Evolutionary conservation across 108 stramenopile species (phyloP).

Genomic region (Skeletonema potamos): DNA sequence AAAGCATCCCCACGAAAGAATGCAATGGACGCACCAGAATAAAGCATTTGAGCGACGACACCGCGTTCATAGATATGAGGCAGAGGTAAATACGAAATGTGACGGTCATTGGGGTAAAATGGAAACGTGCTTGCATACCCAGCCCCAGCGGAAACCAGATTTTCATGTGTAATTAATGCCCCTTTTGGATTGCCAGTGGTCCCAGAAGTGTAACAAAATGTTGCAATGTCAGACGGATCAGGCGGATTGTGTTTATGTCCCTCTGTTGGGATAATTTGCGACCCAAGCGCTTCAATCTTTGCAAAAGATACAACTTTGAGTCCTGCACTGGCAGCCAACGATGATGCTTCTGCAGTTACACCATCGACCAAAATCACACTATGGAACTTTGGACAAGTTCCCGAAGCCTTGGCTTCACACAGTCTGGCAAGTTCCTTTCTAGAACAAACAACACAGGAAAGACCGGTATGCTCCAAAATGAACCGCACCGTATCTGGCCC

Average conservation of each 20-base stretch:
- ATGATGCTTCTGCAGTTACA: constrained; percentile 57
- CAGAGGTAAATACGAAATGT: constrained; percentile 94
- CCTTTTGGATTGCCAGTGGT: constrained; percentile 88
- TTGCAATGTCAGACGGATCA: constrained; percentile 68
- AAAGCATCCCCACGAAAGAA: constrained; percentile 87
- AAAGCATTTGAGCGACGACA: constrained; percentile 60
- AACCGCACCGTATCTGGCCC: constrained; percentile 89
- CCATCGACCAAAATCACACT: constrained; percentile 72
- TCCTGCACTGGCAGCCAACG: constrained; percentile 55
- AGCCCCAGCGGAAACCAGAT: constrained; percentile 70
- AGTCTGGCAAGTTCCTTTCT: constrained; percentile 66
- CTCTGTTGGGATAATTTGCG: constrained; percentile 63
- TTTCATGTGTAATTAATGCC: constrained; percentile 88
- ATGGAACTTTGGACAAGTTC: constrained; percentile 50
- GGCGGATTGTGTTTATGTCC: constrained; percentile 65
- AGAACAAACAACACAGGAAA: constrained; percentile 80
- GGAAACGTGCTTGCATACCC: constrained; percentile 39
- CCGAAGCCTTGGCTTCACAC: constrained; percentile 68
- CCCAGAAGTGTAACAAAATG: constrained; percentile 68
- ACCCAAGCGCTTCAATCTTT: constrained; percentile 81
- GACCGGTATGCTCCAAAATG: constrained; percentile 84
- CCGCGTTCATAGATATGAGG: constrained; percentile 96
- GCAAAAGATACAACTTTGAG: constrained; percentile 71
- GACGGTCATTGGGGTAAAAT: constrained; percentile 70
- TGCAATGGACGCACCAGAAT: constrained; percentile 76